Evolutionary conservation across 2,329 filamentous ascomycete genomes (phyloP), one percentile per base, ranked within the genome.

Genomic region (Aspergillus spinulosporus): DNA sequence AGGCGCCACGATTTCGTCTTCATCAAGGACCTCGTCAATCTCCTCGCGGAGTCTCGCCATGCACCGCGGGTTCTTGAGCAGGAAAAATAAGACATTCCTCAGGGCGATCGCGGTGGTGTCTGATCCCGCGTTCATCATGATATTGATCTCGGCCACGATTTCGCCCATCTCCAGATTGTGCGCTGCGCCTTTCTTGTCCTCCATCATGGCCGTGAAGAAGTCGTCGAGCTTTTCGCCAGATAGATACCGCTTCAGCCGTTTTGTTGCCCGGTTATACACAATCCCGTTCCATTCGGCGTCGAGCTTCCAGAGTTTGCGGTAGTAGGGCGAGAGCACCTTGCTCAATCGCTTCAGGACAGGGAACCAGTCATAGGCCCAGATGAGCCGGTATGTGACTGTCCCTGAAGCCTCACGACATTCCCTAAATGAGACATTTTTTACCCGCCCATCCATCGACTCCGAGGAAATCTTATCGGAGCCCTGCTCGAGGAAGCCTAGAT

Each of bases 181-280:
- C 0, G 74, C 65, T 7, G 66, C 65, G 0, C 77, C 75, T 36
- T 76, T 76, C 58, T 77, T 78, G 57, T 78, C 75, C 49, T 80
- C 79, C 79, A 85, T 82, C 5, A 85, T 65, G 0, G 76, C 74
- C 50, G 79, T 73, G 72, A 86, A 84, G 68, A 86, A 84, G 61
- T 85, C 83, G 45, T 82, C 78, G 0, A 84, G 73, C 58, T 80
- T 80, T 66, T 85, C 82, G 15, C 82, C 82, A 0, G 69, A 70
- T 15, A 76, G 61, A 56, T 72, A 68, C 9, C 69, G 66, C 5
- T 34, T 49, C 31, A 54, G 12, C 12, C 52, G n/a, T 12, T 21
- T 39, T 15, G 45, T 32, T 9, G n/a, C 28, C 4, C 36, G 42
- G 32, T 49, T 8, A 29, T 49, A 31, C 15, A 54, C 34, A 4